Conservation (phyloP, 108 stramenopile species). For the Epipyxis sp. region DNA sequence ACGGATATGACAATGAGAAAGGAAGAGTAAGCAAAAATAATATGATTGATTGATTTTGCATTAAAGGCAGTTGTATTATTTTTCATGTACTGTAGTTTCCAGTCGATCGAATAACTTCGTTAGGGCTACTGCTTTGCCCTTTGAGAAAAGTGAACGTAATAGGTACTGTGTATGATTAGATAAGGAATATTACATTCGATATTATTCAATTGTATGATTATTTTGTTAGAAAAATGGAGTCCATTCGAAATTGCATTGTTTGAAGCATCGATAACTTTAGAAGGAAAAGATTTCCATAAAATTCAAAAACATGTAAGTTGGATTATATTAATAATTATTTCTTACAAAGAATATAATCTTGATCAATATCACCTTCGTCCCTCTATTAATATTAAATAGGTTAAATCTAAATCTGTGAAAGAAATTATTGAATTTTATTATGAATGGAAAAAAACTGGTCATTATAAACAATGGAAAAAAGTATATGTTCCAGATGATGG, state of each 20-base stretch:
- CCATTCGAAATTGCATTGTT: conserved; percentile 78
- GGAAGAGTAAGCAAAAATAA: background rate
- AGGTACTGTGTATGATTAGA: background rate
- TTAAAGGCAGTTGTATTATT: background rate
- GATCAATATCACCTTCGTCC: too few species aligned
- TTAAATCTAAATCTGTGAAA: conserved; percentile 68
- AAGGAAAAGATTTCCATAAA: conserved; percentile 75
- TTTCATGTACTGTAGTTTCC: conserved; percentile 6
- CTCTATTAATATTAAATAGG: background rate
- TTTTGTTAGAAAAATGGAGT: conserved; percentile 70
- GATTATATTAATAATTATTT: too few species aligned
- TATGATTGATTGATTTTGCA: background rate
- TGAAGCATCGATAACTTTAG: conserved; percentile 68
- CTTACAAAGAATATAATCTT: too few species aligned
- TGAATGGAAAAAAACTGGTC: conserved; percentile 90
- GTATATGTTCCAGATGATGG: conserved; percentile 28
- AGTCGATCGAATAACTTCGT: background rate
- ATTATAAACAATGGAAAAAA: conserved; percentile 63
- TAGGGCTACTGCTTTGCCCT: conserved; percentile 15
- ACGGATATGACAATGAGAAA: background rate
- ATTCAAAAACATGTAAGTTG: conserved; percentile 57
- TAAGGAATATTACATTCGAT: background rate
- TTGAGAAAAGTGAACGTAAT: conserved; percentile 1
- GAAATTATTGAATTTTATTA: conserved; percentile 95
- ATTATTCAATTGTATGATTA: background rate